Base-by-base conservation (phyloP, 1,139 yeast genomes). In the Magnusiomyces magnusii region DNA sequence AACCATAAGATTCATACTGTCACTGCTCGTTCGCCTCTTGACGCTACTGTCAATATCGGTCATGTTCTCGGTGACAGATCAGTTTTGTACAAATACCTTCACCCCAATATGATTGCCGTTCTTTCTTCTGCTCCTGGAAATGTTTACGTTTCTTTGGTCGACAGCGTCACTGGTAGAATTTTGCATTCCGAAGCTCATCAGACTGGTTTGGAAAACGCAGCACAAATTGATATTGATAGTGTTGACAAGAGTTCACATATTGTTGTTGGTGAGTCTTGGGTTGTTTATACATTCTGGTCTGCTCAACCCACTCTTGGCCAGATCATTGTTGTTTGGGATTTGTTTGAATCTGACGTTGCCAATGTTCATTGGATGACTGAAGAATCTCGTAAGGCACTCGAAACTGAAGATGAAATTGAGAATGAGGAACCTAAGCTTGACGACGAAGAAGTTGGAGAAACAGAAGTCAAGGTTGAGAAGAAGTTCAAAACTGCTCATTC, bases 221-320 rank as follows among this genome's bases (percentile, higher is more conserved):
- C 17, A 10, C 5, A 23, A 5, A 50, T 19, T 21, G 41, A 34
- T 15, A 15, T 72, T 7, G 78, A 76, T 10, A 63, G 66, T 21
- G 17, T 44, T 5, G 72, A 76, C 1, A 67, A 78, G 23, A 76
- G 81, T 0, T 67, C 89, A 23, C 76, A 79, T 31, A 67, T 89
- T 47, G 76, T 84, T 0, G 80, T 84, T 71, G 95, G 92, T 59
- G 98, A 93, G 68, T 85, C 91, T 71, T 92, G 95, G 90, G 75
- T 90, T 17, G 79, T 88, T 2, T 87, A 87, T 70, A 76, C 93
- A 0, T 88, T 81, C 69, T 81, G 79, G 69, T 76, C 83, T 56
- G 70, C 71, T 1, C 71, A 71, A 2, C 87, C 87, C 17, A 68
- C 80, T 64, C 70, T 75, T 34, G 83, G 84, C 58, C 82, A 84